Percentiles rank a stretch among this genome's conserved stretches.
Conservation (phyloP, 106 monocot genomes). For the Platanthera zijinensis region DNA sequence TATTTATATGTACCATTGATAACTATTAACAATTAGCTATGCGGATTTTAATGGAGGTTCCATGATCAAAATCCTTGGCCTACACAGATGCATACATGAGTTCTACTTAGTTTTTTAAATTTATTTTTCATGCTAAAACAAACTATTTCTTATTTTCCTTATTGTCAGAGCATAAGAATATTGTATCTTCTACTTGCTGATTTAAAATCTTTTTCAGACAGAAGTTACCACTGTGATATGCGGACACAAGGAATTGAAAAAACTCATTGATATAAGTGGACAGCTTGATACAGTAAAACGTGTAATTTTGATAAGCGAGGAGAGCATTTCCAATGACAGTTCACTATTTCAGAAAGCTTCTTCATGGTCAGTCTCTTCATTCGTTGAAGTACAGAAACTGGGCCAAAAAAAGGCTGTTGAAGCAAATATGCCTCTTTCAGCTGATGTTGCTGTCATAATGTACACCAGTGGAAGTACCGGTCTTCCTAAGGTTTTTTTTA, state of each 20-base stretch:
- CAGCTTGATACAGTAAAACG: constrained; percentile 80
- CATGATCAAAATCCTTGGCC: neutral
- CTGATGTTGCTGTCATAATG: constrained; percentile 96
- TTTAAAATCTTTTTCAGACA: constrained; percentile 35
- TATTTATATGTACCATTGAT: neutral
- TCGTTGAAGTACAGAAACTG: constrained; percentile 64
- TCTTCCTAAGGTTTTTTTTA: constrained; percentile 72
- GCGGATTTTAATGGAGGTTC: neutral
- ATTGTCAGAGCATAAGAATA: neutral
- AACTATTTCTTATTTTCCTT: neutral
- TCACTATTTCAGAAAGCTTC: constrained; percentile 48
- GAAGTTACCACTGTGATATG: constrained; percentile 91
- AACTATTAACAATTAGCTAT: no score
- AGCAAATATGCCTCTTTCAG: constrained; percentile 54
- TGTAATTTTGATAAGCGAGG: constrained; percentile 77
- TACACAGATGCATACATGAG: neutral
- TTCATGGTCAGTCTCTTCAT: constrained; percentile 53
- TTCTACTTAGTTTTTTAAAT: neutral
- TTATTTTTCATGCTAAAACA: neutral
- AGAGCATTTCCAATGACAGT: constrained; percentile 46
- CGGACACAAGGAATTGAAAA: constrained; percentile 84
- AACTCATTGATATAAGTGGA: constrained; percentile 73
- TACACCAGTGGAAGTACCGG: constrained; percentile 99
- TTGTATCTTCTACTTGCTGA: neutral
- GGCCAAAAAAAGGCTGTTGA: constrained; percentile 61